These are phyloP conservation scores for Calonectria multiphialidica DNA, from an alignment of 2,329 filamentous ascomycete species.

Conservation along the genomic window DNA sequence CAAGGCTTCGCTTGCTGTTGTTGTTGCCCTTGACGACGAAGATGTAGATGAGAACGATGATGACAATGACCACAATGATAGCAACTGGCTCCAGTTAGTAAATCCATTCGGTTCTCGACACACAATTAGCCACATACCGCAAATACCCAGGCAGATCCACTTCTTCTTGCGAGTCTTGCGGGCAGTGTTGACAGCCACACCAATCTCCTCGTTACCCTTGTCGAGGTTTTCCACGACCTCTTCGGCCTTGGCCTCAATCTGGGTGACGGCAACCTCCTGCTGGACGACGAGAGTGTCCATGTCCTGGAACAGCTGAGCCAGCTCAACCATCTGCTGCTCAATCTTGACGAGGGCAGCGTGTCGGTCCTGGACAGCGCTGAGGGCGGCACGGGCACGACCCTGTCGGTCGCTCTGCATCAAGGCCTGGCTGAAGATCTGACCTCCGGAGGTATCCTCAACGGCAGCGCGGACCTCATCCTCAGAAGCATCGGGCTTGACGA, in stretches of 20 bases:
- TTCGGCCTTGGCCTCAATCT: conserved; percentile 89
- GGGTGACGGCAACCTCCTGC: conserved; percentile 83
- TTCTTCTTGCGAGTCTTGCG: conserved; percentile 89
- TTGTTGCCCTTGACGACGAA: conserved; percentile 51
- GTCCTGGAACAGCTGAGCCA: conserved; percentile 89
- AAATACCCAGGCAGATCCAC: conserved; percentile 92
- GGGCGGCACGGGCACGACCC: conserved; percentile 83
- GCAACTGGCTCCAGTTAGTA: conserved; percentile 55
- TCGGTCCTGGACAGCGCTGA: conserved; percentile 84
- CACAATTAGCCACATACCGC: conserved; percentile 57
- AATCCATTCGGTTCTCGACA: background rate
- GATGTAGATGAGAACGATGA: conserved; percentile 64
- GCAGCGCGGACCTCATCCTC: conserved; percentile 84
- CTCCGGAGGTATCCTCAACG: conserved; percentile 77
- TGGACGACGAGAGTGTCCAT: conserved; percentile 88
- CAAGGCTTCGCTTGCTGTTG: conserved; percentile 47
- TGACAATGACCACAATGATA: conserved; percentile 65
- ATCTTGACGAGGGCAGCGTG: conserved; percentile 93
- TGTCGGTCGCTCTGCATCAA: conserved; percentile 84
- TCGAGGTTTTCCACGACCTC: conserved; percentile 87
- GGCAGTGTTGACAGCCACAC: conserved; percentile 84
- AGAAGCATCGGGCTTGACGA: conserved; percentile 84
- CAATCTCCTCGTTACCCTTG: conserved; percentile 87
- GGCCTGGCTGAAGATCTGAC: conserved; percentile 90
- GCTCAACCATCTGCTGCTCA: conserved; percentile 87